These are phyloP conservation scores for Aureobasidium lini DNA, from an alignment of 2,329 filamentous ascomycete species.

Conservation along the genomic window DNA sequence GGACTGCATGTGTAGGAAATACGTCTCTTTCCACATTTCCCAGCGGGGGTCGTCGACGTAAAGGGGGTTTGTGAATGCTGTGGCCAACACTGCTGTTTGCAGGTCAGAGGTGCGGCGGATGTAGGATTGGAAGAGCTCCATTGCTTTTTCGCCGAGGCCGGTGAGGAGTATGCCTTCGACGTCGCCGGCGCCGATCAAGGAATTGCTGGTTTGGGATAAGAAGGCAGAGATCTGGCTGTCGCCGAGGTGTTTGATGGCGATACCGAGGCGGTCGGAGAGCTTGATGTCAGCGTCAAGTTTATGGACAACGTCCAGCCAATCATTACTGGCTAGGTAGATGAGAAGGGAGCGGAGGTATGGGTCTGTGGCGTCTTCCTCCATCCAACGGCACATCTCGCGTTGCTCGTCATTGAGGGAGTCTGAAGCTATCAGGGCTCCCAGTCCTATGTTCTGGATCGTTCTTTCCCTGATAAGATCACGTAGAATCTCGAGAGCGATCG, in stretches of 20 bases:
- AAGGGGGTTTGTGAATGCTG: slow-evolving; percentile 64
- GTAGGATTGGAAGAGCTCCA: slow-evolving; percentile 70
- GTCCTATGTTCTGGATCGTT: slow-evolving; percentile 50
- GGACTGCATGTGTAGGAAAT: slow-evolving; percentile 63
- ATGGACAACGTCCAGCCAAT: slow-evolving; percentile 67
- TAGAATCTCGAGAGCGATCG: slow-evolving; percentile 62
- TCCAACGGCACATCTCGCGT: slow-evolving; percentile 54
- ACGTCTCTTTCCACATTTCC: slow-evolving; percentile 68
- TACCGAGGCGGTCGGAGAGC: slow-evolving; percentile 64
- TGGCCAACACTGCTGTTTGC: slow-evolving; percentile 69
- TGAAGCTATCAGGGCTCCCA: slow-evolving; percentile 41
- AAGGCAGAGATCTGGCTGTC: slow-evolving; percentile 41
- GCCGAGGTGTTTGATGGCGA: slow-evolving; percentile 66
- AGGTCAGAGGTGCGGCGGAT: slow-evolving; percentile 68
- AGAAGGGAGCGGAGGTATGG: slow-evolving; percentile 75
- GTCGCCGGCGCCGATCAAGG: slow-evolving; percentile 58
- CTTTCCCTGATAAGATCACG: slow-evolving; percentile 61
- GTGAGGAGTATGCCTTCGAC: slow-evolving; percentile 72
- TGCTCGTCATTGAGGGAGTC: slow-evolving; percentile 49
- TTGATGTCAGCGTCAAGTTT: slow-evolving; percentile 56
- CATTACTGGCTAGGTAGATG: slow-evolving; percentile 60
- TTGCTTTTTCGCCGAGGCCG: slow-evolving; percentile 63
- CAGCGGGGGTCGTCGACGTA: slow-evolving; percentile 73
- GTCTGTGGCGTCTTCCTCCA: slow-evolving; percentile 60
- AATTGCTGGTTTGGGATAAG: slow-evolving; percentile 46